These are phyloP conservation scores for Hordeum vulgare DNA, from an alignment of 176 grass and related monocot genomes.

Conservation along the genomic window MorexV3_pseudomolecules_assembly NC_058524.1:11289444-11289943, in stretches of 20 bases:
- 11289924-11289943: slow-evolving; percentile 33
- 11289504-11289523: background rate
- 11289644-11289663: slow-evolving; percentile 93
- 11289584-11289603: slow-evolving; percentile 77
- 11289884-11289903: background rate
- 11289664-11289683: background rate
- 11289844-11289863: slow-evolving; percentile 12
- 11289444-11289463: slow-evolving; percentile 55
- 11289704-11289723: background rate
- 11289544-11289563: slow-evolving; percentile 7
- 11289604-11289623: slow-evolving; percentile 69
- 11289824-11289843: slow-evolving; percentile 34
- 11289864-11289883: background rate
- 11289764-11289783: slow-evolving; percentile 63
- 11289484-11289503: background rate
- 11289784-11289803: slow-evolving; percentile 50
- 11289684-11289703: background rate
- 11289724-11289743: slow-evolving; percentile 3
- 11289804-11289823: slow-evolving; percentile 76
- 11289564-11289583: slow-evolving; percentile 48
- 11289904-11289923: background rate
- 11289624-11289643: slow-evolving; percentile 53
- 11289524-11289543: background rate
- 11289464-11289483: background rate
- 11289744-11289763: slow-evolving; percentile 72